Evolutionary conservation across 2,329 filamentous ascomycete species (phyloP).

Genomic region (Colletotrichum sp.): DNA sequence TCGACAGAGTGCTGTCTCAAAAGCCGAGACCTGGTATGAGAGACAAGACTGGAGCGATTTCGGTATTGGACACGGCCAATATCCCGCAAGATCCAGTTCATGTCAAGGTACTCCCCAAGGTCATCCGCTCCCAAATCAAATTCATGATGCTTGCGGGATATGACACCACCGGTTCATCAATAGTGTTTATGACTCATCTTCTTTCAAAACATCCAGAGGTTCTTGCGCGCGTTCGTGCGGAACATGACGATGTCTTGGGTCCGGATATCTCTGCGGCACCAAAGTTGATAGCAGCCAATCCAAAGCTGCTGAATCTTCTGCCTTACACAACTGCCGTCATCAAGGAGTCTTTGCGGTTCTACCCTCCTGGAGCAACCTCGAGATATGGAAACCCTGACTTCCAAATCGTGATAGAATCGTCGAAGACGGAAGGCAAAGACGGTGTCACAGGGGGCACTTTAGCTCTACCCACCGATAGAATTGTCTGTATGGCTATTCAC

Average conservation of each 20-base stretch:
- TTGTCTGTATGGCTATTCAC: constrained; percentile 26
- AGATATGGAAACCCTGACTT: constrained; percentile 35
- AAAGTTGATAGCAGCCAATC: not conserved
- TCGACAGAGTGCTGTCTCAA: not conserved
- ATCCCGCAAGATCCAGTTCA: not conserved
- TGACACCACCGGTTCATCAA: constrained; percentile 38
- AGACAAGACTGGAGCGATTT: not conserved
- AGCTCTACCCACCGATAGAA: constrained; percentile 41
- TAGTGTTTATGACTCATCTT: constrained; percentile 33
- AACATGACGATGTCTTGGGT: constrained; percentile 58
- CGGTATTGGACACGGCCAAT: not conserved
- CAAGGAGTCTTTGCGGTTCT: constrained; percentile 59
- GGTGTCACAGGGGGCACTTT: not conserved
- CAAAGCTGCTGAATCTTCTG: not conserved
- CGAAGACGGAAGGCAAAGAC: not conserved
- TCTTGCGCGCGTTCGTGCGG: constrained; percentile 34
- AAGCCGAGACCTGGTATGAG: not conserved
- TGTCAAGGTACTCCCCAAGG: not conserved
- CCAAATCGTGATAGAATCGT: constrained; percentile 30
- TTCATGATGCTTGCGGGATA: constrained; percentile 41
- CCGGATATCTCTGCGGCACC: not conserved
- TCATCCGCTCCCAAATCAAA: constrained; percentile 33
- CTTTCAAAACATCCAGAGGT: constrained; percentile 33
- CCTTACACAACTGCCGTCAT: constrained; percentile 47
- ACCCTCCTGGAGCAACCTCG: constrained; percentile 51